Evolutionary conservation across 1,139 yeast genomes (phyloP).

Genomic region (Magnusiomyces magnusii): DNA sequence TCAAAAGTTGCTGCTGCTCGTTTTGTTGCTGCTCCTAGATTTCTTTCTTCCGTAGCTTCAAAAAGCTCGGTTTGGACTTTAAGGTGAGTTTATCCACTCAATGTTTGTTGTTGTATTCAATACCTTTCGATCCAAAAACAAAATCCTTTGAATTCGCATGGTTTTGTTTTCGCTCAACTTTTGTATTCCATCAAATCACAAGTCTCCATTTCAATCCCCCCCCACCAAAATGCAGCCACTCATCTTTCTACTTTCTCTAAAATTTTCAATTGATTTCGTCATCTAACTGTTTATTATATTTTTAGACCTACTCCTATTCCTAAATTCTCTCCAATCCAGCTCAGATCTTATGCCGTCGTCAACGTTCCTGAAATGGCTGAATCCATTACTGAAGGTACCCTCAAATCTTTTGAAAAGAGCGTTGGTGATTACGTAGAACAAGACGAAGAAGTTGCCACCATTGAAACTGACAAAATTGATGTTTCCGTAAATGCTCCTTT

Average conservation of each 20-base stretch:
- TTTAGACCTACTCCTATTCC: not conserved
- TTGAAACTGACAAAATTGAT: constrained; percentile 97
- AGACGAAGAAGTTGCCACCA: constrained; percentile 93
- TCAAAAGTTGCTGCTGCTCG: constrained; percentile 7
- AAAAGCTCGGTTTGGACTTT: too few species aligned
- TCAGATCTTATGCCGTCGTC: constrained; percentile 36
- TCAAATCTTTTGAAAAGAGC: constrained; percentile 57
- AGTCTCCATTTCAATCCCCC: too few species aligned
- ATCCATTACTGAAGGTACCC: constrained; percentile 95
- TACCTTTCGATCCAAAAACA: not conserved
- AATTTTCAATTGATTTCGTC: not conserved
- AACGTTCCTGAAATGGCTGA: constrained; percentile 99
- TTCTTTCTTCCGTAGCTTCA: constrained; percentile 8
- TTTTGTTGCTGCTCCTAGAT: constrained; percentile 10
- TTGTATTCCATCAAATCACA: too few species aligned
- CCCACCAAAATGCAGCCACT: too few species aligned
- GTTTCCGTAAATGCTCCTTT: constrained; percentile 95
- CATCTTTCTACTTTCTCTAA: not conserved
- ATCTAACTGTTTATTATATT: not conserved
- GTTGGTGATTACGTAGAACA: constrained; percentile 84
- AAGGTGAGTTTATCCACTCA: constrained; percentile 5
- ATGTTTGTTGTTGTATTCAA: not conserved
- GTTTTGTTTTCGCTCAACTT: too few species aligned
- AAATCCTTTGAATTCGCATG: too few species aligned
- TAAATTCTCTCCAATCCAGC: not conserved